Evolutionary conservation across 306 rosid species (phyloP).

Genomic region (Begonia loranthoides): DNA sequence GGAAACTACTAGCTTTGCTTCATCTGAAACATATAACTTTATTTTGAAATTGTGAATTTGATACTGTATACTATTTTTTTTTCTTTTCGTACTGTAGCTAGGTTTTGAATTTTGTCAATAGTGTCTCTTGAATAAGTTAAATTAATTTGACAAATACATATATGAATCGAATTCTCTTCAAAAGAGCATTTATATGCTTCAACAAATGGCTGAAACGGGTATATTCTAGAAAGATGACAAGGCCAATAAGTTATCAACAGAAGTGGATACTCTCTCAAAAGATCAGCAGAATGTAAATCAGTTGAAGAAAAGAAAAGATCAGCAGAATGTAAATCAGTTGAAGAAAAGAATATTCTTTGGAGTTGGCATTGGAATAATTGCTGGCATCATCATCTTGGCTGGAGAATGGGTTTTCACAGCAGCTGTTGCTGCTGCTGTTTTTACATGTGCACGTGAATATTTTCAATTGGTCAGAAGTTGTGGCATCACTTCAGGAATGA

Average conservation of each 20-base stretch:
- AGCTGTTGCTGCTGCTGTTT: slow-evolving; percentile 53
- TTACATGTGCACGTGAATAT: slow-evolving; percentile 77
- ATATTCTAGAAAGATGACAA: slow-evolving; percentile 28
- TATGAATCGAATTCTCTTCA: neutral
- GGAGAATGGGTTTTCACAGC: slow-evolving; percentile 84
- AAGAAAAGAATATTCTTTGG: slow-evolving; percentile 64
- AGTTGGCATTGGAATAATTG: slow-evolving; percentile 71
- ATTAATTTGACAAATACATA: neutral
- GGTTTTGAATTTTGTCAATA: neutral
- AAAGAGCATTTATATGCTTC: slow-evolving; percentile 15
- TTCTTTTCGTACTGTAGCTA: neutral
- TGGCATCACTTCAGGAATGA: slow-evolving; percentile 85
- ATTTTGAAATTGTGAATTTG: no score
- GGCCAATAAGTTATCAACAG: slow-evolving; percentile 4
- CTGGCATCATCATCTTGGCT: slow-evolving; percentile 62
- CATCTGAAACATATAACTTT: no score
- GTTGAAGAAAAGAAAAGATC: slow-evolving; percentile 50
- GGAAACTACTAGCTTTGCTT: no score
- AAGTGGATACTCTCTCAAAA: slow-evolving; percentile 22
- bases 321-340: slow-evolving; percentile 41
- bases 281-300: slow-evolving; percentile 42
- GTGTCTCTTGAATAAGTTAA: neutral
- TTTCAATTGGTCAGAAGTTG: slow-evolving; percentile 75
- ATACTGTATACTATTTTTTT: neutral
- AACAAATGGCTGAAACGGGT: slow-evolving; percentile 13